Percentiles rank a stretch among this genome's conserved stretches.
Conservation (phyloP, 495 filamentous ascomycete species). For the Bombardia bombarda region DNA sequence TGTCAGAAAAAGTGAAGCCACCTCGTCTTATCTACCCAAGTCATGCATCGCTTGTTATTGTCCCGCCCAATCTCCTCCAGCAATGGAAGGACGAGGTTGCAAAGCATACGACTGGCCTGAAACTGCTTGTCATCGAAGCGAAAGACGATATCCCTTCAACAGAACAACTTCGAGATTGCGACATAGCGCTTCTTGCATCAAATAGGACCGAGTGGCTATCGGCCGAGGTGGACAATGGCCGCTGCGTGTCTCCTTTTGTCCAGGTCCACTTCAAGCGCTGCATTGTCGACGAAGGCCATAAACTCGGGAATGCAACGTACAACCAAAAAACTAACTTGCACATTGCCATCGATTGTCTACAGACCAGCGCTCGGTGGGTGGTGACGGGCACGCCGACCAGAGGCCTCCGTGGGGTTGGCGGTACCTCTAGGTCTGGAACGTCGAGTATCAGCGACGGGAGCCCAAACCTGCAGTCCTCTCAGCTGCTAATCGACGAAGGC, state of each 20-base stretch:
- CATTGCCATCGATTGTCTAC: slow-evolving; percentile 56
- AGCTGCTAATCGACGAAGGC: slow-evolving; percentile 9
- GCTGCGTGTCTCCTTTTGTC: slow-evolving; percentile 42
- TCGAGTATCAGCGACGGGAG: neutral
- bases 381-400: slow-evolving; percentile 86
- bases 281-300: slow-evolving; percentile 90
- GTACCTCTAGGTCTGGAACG: neutral
- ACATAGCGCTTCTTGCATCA: slow-evolving; percentile 73
- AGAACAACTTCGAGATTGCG: slow-evolving; percentile 55
- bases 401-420: slow-evolving; percentile 62
- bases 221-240: slow-evolving; percentile 1
- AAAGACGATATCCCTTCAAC: slow-evolving; percentile 49
- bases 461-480: slow-evolving; percentile 1
- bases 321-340: slow-evolving; percentile 57
- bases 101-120: slow-evolving; percentile 62
- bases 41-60: slow-evolving; percentile 60
- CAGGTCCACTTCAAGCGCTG: slow-evolving; percentile 74
- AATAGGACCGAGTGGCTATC: slow-evolving; percentile 50
- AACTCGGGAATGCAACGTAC: slow-evolving; percentile 51
- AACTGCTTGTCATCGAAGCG: slow-evolving; percentile 49
- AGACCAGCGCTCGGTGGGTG: slow-evolving; percentile 73
- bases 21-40: slow-evolving; percentile 48
- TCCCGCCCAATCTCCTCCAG: slow-evolving; percentile 58
- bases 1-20: slow-evolving; percentile 21
- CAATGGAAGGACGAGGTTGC: slow-evolving; percentile 61